These are phyloP conservation scores for Aquanectria penicillioides DNA, from an alignment of 2,329 filamentous ascomycete species.

Conservation along the genomic window DNA sequence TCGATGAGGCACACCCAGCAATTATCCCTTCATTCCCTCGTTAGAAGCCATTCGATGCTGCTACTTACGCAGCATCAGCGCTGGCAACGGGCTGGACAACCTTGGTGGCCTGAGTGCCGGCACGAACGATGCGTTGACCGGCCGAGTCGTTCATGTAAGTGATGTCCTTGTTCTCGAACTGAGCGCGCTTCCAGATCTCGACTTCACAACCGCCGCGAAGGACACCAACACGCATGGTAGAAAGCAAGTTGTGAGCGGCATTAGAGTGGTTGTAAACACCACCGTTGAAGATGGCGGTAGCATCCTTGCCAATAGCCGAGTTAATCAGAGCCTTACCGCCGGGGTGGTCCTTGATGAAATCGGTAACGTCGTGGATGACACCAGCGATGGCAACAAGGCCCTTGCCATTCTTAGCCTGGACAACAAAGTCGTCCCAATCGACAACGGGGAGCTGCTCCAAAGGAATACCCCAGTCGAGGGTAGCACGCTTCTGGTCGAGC, in stretches of 20 bases:
- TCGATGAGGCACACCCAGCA: slow-evolving; percentile 25
- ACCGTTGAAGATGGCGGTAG: slow-evolving; percentile 91
- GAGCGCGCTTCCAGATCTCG: slow-evolving; percentile 91
- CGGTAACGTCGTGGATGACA: slow-evolving; percentile 84
- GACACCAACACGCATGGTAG: slow-evolving; percentile 88
- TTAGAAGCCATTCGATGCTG: slow-evolving; percentile 22
- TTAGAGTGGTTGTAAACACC: slow-evolving; percentile 92
- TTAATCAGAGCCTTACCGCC: slow-evolving; percentile 88
- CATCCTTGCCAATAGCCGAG: slow-evolving; percentile 85
- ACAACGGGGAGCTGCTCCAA: slow-evolving; percentile 87
- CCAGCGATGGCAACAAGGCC: slow-evolving; percentile 82
- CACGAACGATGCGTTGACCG: slow-evolving; percentile 85
- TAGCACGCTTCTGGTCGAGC: slow-evolving; percentile 85
- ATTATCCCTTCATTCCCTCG: slow-evolving; percentile 33
- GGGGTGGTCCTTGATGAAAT: slow-evolving; percentile 91
- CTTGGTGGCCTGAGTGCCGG: slow-evolving; percentile 86
- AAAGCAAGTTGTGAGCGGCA: slow-evolving; percentile 87
- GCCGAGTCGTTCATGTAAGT: slow-evolving; percentile 82
- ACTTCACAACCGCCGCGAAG: slow-evolving; percentile 89
- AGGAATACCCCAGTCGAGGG: slow-evolving; percentile 86
- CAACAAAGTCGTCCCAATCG: slow-evolving; percentile 87
- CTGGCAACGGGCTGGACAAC: slow-evolving; percentile 81
- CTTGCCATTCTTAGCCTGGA: slow-evolving; percentile 79
- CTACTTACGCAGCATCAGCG: slow-evolving; percentile 79
- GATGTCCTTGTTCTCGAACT: slow-evolving; percentile 85